A percentile compares a stretch with the other conserved stretches of the same genome.
Conservation (phyloP, 1,284 basidiomycete genomes). For the Jaminaea rosea region DNA sequence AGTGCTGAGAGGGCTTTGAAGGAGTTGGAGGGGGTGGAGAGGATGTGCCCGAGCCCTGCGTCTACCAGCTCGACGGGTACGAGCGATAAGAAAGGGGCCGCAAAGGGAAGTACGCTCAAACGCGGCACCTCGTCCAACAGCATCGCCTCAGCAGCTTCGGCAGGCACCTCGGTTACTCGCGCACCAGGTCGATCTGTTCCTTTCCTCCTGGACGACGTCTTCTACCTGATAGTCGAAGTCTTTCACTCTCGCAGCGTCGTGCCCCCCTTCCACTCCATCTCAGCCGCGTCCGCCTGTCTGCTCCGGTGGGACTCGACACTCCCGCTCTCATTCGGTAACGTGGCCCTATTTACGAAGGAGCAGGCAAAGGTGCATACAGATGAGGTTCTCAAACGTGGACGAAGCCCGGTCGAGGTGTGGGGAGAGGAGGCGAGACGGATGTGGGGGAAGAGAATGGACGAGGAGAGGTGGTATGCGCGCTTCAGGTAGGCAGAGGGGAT, state of each 20-base stretch:
- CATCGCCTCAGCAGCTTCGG: no score
- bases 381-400: constrained; percentile 28
- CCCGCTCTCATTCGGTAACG: constrained; percentile 38
- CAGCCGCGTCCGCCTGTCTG: constrained; percentile 19
- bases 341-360: constrained; percentile 30
- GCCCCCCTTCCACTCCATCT: constrained; percentile 24
- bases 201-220: constrained; percentile 38
- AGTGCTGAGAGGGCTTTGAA: constrained; percentile 30
- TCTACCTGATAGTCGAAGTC: constrained; percentile 40
- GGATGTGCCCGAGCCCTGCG: constrained; percentile 9
- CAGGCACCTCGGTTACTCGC: not conserved
- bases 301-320: constrained; percentile 39
- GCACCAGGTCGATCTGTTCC: constrained; percentile 14
- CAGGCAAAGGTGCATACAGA: constrained; percentile 35
- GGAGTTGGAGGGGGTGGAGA: constrained; percentile 18
- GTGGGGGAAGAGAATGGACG: constrained; percentile 33
- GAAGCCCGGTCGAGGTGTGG: constrained; percentile 39
- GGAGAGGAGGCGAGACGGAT: constrained; percentile 25
- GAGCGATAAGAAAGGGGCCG: no score
- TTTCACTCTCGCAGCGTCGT: constrained; percentile 37
- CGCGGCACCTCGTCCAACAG: no score
- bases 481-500: not conserved
- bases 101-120: no score
- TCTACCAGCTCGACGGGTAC: no score
- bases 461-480: constrained; percentile 12